Percentiles rank a stretch among this genome's conserved stretches.
phyloP scores from a whole-genome alignment of 257 asterid species.

The Cinchona pubescens region DNA sequence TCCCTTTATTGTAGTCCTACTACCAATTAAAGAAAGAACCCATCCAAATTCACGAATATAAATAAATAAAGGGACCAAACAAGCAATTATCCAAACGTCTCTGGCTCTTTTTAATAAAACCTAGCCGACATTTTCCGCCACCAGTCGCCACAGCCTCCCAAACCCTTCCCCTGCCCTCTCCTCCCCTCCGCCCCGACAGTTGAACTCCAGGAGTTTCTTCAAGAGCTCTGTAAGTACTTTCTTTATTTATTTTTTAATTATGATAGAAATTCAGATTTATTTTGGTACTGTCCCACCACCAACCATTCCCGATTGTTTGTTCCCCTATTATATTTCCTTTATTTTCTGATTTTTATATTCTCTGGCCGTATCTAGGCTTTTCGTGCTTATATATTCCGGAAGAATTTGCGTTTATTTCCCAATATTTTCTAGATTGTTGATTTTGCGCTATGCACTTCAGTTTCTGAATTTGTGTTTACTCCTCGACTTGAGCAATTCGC shows the following conservation, averaged over 20 bases:
- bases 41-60: background rate
- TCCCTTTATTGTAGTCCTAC: no score
- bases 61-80: constrained; percentile 7
- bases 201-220: background rate
- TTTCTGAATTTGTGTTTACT: background rate
- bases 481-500: background rate
- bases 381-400: background rate
- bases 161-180: background rate
- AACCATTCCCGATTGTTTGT: no score
- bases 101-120: background rate
- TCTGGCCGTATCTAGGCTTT: constrained; percentile 1
- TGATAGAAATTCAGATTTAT: background rate
- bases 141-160: background rate
- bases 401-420: no score
- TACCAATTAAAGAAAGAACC: background rate
- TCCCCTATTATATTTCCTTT: no score
- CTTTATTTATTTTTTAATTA: background rate
- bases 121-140: background rate
- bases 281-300: background rate
- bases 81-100: constrained; percentile 9
- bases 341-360: background rate
- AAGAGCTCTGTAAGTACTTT: constrained; percentile 5
- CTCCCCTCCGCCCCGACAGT: background rate
- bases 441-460: background rate
- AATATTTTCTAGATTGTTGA: background rate